Percentiles rank a stretch among this genome's conserved stretches.
These are phyloP conservation scores for Xylaria sp. DNA, from an alignment of 2,329 filamentous ascomycete species.

Conservation along the genomic window DNA sequence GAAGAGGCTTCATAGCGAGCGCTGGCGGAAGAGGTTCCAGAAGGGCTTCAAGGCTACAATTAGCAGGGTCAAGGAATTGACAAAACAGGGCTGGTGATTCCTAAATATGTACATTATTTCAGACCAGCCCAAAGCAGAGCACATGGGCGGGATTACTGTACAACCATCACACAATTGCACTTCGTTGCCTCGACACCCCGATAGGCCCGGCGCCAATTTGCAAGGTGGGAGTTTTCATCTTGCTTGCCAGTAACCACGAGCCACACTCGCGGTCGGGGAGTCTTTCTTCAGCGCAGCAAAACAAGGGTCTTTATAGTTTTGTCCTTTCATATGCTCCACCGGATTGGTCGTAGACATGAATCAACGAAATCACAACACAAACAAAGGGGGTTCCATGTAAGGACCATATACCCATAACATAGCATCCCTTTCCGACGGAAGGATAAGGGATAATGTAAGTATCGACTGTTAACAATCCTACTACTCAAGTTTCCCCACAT, in stretches of 20 bases:
- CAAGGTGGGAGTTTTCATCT: not conserved
- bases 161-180: conserved; percentile 20
- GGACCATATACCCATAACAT: not conserved
- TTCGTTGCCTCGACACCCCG: not conserved
- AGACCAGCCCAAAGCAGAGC: conserved; percentile 3
- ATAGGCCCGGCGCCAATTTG: not conserved
- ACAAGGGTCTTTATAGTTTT: not conserved
- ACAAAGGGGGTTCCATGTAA: not conserved
- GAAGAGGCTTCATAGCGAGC: conserved; percentile 71
- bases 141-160: conserved; percentile 4
- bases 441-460: not conserved
- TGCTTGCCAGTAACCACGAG: not conserved
- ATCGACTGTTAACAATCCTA: not conserved
- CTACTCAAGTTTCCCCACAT: not conserved
- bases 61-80: conserved; percentile 67
- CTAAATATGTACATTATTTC: conserved; percentile 19
- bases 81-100: conserved; percentile 74
- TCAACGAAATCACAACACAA: not conserved
- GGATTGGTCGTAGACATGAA: not conserved
- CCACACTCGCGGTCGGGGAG: not conserved
- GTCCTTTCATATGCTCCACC: not conserved
- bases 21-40: conserved; percentile 72
- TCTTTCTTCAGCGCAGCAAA: not conserved
- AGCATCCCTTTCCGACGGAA: not conserved
- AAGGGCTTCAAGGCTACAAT: conserved; percentile 68